These are phyloP conservation scores for Trichoderma sp. DNA, from an alignment of 2,329 filamentous ascomycete species.

Conservation along the genomic window DNA sequence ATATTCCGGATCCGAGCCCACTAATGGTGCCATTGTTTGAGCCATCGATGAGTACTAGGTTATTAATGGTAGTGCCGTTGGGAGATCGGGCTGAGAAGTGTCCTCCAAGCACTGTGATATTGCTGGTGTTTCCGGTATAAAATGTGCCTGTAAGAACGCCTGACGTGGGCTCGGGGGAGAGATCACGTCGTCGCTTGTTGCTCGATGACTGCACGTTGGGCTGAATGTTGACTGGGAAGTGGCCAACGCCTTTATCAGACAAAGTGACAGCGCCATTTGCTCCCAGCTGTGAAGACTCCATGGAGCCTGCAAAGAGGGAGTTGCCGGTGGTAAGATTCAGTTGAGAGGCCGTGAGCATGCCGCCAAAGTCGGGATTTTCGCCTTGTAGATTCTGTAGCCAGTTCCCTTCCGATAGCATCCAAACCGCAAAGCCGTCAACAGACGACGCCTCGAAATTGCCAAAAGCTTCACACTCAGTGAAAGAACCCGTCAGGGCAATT, in stretches of 20 bases:
- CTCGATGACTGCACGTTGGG: slow-evolving; percentile 38
- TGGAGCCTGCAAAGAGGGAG: slow-evolving; percentile 79
- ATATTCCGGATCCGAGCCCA: slow-evolving; percentile 69
- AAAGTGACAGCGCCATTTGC: slow-evolving; percentile 75
- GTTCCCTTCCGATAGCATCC: slow-evolving; percentile 82
- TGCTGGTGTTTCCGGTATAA: slow-evolving; percentile 69
- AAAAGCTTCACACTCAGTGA: slow-evolving; percentile 72
- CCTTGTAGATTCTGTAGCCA: slow-evolving; percentile 83
- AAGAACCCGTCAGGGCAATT: slow-evolving; percentile 79
- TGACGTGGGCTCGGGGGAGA: slow-evolving; percentile 49
- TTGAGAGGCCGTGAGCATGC: slow-evolving; percentile 70
- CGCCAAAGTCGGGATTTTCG: slow-evolving; percentile 68
- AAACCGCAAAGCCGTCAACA: slow-evolving; percentile 81
- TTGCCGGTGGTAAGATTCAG: slow-evolving; percentile 66
- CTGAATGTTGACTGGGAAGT: slow-evolving; percentile 62
- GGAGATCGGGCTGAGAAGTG: slow-evolving; percentile 73
- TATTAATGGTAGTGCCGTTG: slow-evolving; percentile 73
- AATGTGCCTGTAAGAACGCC: slow-evolving; percentile 82
- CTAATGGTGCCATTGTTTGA: slow-evolving; percentile 66
- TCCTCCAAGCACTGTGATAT: slow-evolving; percentile 86
- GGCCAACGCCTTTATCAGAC: slow-evolving; percentile 54
- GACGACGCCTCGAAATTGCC: slow-evolving; percentile 62
- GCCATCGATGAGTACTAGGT: slow-evolving; percentile 81
- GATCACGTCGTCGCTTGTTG: slow-evolving; percentile 53
- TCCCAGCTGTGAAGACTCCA: slow-evolving; percentile 74